Evolutionary conservation across 306 rosid species (phyloP).

Genomic region (Gleditsia sinensis): DNA sequence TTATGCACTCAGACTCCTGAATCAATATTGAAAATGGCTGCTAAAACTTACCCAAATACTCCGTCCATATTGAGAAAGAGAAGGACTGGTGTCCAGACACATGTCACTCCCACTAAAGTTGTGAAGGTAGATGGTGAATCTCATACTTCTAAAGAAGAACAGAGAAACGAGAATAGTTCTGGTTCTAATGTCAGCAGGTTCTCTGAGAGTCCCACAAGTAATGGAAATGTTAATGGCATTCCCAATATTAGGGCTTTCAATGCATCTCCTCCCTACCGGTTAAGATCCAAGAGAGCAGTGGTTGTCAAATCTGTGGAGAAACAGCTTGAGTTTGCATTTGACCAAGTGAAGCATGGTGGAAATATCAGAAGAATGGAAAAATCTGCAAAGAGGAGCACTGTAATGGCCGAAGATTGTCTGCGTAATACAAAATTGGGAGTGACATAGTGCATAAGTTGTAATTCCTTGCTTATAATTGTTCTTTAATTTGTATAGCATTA

Average conservation of each 20-base stretch:
- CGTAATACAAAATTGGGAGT: conserved; percentile 53
- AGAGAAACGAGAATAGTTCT: conserved; percentile 39
- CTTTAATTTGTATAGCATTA: not conserved
- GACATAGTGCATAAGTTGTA: conserved; percentile 55
- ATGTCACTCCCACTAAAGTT: conserved; percentile 44
- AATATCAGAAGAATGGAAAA: conserved; percentile 33
- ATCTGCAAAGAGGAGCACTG: conserved; percentile 41
- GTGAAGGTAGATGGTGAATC: conserved; percentile 45
- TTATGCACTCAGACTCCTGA: conserved; percentile 66
- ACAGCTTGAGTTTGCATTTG: conserved; percentile 81
- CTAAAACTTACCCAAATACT: conserved; percentile 78
- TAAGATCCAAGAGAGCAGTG: conserved; percentile 79
- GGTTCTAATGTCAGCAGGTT: conserved; percentile 47
- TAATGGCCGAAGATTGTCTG: conserved; percentile 47
- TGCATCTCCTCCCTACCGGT: conserved; percentile 92
- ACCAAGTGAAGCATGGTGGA: conserved; percentile 54
- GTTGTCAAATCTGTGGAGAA: conserved; percentile 87
- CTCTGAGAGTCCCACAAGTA: conserved; percentile 54
- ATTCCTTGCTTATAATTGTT: conserved; percentile 38
- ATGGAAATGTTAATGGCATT: conserved; percentile 41
- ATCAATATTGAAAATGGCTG: conserved; percentile 88
- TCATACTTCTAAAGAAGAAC: conserved; percentile 44
- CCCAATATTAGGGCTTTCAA: conserved; percentile 62
- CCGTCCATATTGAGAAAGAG: conserved; percentile 91
- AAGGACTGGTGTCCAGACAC: conserved; percentile 45